Base-by-base conservation (phyloP, 177 flowering plant genomes). In the Vitis hybrid region DNA sequence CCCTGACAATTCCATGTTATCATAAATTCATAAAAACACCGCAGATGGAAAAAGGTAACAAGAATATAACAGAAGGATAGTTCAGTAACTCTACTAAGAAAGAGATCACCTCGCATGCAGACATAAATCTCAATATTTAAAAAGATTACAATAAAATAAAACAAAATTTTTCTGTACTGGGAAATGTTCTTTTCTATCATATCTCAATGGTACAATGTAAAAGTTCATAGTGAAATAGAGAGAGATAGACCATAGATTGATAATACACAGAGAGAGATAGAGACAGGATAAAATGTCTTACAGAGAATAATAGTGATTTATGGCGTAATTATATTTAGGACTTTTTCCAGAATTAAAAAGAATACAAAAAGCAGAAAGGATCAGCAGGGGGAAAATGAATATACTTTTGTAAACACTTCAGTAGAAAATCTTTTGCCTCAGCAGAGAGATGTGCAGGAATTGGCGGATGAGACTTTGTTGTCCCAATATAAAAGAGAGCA, bases 381-480 rank as follows among this genome's bases (percentile, higher is more conserved):
- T 24, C 35, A 60, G 60, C 19, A 52, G 51, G 64, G 14, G 60
- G 7, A 30, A 11, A 62, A 11, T 15, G 48, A 59, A 68, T 71
- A 71, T 92, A 96, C 99, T 87, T 85, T 32, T 92, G 94, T 65
- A 96, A 77, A 72, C 99, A 96, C 77, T 90, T 87, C 63, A 86
- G 74, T 61, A 96, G 80, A 77, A 96, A 96, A 82, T 94, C 97
- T 75, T 96, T 90, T 73, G 97, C 98, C 67, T 86, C 96, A 75
- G 52, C 57, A n/a, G 98, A 90, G 32, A 96, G 93, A 82, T 94
- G 92, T 52, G 91, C 98, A 48, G 99, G 99, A 49, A 96, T 94
- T 30, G 97, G 97, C 15, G 99, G 98, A 75, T 90, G 99, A 75
- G 97, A 84, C 78, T 92, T 94, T 48, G 99, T 92, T 46, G 95